Conservation (phyloP, 305 asterid genomes). For the Solanum hybrid region DNA sequence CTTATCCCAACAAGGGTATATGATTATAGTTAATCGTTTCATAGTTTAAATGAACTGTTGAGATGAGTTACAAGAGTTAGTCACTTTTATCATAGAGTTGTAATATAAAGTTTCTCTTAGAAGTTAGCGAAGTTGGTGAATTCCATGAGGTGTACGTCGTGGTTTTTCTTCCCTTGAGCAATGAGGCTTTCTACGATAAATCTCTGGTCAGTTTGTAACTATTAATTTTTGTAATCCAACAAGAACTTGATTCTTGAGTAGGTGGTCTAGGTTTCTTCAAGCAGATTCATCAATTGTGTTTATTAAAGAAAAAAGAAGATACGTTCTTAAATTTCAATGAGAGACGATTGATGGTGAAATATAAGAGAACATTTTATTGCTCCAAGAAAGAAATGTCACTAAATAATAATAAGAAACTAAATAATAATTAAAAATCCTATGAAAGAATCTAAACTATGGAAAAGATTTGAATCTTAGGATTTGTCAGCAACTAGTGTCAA, state of each 20-base stretch:
- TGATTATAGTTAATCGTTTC: neutral
- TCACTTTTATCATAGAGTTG: neutral
- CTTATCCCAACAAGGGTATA: neutral
- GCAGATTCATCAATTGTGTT: too few species aligned
- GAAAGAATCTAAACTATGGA: too few species aligned
- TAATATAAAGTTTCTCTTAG: neutral
- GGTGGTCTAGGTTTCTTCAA: neutral
- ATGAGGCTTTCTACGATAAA: neutral
- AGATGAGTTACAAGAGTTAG: neutral
- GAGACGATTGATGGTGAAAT: too few species aligned
- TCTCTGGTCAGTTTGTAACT: neutral
- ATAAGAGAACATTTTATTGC: too few species aligned
- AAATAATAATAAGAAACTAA: too few species aligned
- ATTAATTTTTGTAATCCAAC: neutral
- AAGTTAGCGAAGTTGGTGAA: neutral
- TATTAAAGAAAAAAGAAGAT: too few species aligned
- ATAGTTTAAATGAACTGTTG: neutral
- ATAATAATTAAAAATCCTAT: too few species aligned
- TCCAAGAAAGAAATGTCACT: too few species aligned
- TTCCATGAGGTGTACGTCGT: neutral
- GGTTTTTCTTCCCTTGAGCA: neutral
- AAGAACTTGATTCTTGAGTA: neutral
- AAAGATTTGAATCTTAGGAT: too few species aligned
- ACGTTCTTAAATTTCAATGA: too few species aligned
- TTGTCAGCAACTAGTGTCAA: too few species aligned